Evolutionary conservation across 495 filamentous ascomycete species (phyloP), one percentile per base, ranked within the genome.

Genomic region (Trichoderma virens): DNA sequence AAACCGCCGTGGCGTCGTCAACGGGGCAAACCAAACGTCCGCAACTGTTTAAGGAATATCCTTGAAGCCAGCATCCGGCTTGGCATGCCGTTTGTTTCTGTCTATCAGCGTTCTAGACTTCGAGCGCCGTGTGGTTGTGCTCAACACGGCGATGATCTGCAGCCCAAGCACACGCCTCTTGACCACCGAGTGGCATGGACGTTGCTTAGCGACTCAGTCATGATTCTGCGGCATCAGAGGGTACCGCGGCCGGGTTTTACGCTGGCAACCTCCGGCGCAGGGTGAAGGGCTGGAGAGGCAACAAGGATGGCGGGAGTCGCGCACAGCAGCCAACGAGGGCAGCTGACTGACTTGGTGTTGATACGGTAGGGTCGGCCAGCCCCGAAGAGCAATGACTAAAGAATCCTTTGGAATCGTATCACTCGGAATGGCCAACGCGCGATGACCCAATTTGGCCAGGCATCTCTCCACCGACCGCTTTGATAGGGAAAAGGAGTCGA

Each of bases 61-160:
- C 51, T 31, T 56, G 51, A 56, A 56, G 27, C 27, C 51, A 56
- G 51, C 23, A 28, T 28, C 51, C 51, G 51, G 51, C 51, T 56
- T 56, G 51, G 51, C 51, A 30, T 56, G 51, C 25, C 23, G 27
- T 30, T 56, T n/a, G 16, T 25, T 51, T 51, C 5, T 51, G 45
- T 20, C 45, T 16, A 56, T 56, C 23, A n/a, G 25, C 20, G 51
- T 56, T 56, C 51, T 56, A 56, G 51, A 56, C 51, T 56, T 56
- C 30, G 23, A 28, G 23, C 23, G 45, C 45, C 23, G 45, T 51
- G 45, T 51, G 23, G 13, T 28, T 56, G 9, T 20, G 4, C 20
- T 56, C 25, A 56, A 56, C 25, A 56, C 16, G 51, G 51, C 23
- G 51, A 56, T 56, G 51, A 56, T 56, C 51, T 28, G 51, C 51